Evolutionary conservation across 805 yeast genomes (phyloP), one percentile per base, ranked within the genome.

Genomic region (Candida palmyrensis): DNA sequence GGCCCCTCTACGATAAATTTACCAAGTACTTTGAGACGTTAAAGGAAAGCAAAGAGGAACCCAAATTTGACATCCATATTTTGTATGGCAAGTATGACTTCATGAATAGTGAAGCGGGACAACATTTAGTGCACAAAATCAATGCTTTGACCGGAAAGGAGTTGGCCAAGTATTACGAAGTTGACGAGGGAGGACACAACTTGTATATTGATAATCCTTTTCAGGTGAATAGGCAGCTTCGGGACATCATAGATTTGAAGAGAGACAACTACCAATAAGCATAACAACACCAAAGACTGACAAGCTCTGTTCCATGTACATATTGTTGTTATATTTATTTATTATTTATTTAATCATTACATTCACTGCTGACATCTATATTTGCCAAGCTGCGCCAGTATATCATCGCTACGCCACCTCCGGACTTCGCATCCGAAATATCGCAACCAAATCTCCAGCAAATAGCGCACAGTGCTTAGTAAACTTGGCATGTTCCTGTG

Each of bases 51-150:
- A 19, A 37, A 4, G 21, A 30, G 3, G 27, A 24, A n/a, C 21
- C 17, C 2, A 16, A 32, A 9, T 59, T 62, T 32, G 55, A 62
- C 27, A 59, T 71, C 2, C 51, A 76, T 43, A 60, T 77, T 53
- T 47, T 73, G 6, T 84, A 82, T 51, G 94, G 92, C 0, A 73
- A 78, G 41, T 74, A 66, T 41, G 94, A 84, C 49, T 83, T 84
- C 68, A 83, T 82, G 92, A 70, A 77, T 46, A 54, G 67, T 1
- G 66, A 62, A 25, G 81, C 82, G 0, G 82, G 82, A 4, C 35
- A 42, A 14, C 56, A 50, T 27, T 41, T 66, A 33, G 55, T 49
- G n/a, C 39, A 46, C 2, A 30, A 42, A 9, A 37, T 62, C 20
- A 51, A 52, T 23, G 28, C 21, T 3, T 43, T 41, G 20, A 38